A percentile compares a stretch with the other conserved stretches of the same genome.
phyloP scores from a whole-genome alignment of 2,329 filamentous ascomycete genomes.

The Ilyonectria sp. region DNA sequence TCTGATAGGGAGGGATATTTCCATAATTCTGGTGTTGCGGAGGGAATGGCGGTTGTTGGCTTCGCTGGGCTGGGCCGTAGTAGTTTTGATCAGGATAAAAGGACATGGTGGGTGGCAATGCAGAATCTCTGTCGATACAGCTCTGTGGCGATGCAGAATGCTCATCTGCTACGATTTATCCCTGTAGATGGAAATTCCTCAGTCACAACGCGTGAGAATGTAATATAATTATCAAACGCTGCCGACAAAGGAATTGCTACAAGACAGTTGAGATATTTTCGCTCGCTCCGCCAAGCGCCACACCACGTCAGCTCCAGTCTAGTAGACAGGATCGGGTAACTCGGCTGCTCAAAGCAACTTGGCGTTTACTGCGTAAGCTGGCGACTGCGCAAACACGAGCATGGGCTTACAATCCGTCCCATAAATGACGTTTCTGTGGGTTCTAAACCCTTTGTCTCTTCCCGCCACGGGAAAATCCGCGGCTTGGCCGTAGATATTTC shows the following conservation, averaged over 20 bases:
- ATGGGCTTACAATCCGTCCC: no score
- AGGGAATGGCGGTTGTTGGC: background rate
- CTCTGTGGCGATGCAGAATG: background rate
- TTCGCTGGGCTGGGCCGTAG: constrained; percentile 47
- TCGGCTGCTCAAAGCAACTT: background rate
- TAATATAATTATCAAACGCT: background rate
- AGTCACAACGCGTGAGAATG: background rate
- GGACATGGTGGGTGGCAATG: constrained; percentile 51
- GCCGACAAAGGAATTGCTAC: background rate
- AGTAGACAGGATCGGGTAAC: background rate
- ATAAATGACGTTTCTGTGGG: background rate
- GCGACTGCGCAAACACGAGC: background rate
- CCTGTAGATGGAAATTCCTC: background rate
- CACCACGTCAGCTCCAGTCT: background rate
- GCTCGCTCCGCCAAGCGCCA: background rate
- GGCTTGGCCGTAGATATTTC: background rate
- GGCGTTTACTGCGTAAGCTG: background rate
- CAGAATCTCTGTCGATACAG: background rate
- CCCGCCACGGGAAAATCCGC: background rate
- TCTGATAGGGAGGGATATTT: background rate
- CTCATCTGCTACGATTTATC: background rate
- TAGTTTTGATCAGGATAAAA: constrained; percentile 60
- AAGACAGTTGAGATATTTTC: background rate
- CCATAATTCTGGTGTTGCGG: background rate
- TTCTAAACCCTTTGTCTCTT: background rate